Evolutionary conservation across 208 protist genomes (phyloP), one percentile per base, ranked within the genome.

Genomic region (Acanthamoeba royreba): DNA sequence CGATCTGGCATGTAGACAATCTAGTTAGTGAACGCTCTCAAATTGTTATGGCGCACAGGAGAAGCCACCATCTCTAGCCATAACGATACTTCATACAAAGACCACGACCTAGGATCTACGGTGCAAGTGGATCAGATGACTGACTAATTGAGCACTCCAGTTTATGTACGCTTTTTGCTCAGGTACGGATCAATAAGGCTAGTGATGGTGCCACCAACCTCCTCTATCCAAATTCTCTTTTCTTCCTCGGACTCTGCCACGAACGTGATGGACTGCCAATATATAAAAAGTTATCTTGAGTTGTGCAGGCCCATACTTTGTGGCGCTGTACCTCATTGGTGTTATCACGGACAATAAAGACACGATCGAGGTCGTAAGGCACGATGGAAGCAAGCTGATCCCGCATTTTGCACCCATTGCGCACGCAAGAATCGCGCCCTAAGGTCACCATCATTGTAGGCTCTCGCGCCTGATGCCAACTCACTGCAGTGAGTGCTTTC

Each of bases 11-110:
- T 15, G 19, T n/a, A 72, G 8, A 25, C 9, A 61, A 22, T 45
- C 15, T 61, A 52, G 25, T 8, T 3, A 46, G 33, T 7, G 9
- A 33, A 28, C 33, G 13, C 11, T 8, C 66, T 22, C 8, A 77
- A 22, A 40, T 40, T 9, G 35, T 9, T 22, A 22, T 28, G 22
- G 11, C 13, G 66, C n/a, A 77, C 66, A 77, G 13, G 28, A 8
- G 35, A 8, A 15, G 8, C 25, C 42, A 92, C 87, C 87, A 92
- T 92, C 47, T 92, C 87, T 11, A 77, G 35, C 87, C 87, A 92
- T 22, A 92, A 58, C 19, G 43, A 47, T 11, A 92, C 87, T 35
- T 92, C 87, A 43, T 92, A 79, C 4, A 49, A 19, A 4, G 58
- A 61, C 87, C 87, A 92, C 8, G 87, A 79, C 35, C 42, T 9